Base-by-base conservation (phyloP, 2,329 filamentous ascomycete genomes). In the Pyrenophora teres region DNA sequence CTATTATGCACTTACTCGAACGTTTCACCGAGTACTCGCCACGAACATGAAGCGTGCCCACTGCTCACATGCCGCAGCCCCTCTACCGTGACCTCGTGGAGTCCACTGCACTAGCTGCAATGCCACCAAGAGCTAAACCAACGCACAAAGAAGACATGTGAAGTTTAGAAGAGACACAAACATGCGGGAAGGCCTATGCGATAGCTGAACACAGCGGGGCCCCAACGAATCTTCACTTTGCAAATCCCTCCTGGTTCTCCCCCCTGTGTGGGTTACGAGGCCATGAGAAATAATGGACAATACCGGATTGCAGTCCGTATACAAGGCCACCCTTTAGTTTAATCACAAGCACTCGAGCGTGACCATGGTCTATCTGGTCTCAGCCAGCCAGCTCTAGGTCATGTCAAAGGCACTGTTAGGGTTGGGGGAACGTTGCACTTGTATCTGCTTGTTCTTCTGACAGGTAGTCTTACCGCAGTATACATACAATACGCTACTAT, bases 371-470 rank as follows among this genome's bases (percentile, higher is more conserved):
- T 52, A 10, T 31, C 25, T 18, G 23, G 18, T 23, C 13, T 12
- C 16, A 18, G 39, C n/a, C 15, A 13, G 19, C 27, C 18, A 18
- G 13, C 18, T 39, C 7, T 21, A 27, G 18, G 10, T 25, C 10
- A 9, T 36, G 16, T 37, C 27, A 15, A 49, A 13, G 35, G 10
- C 30, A 27, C 12, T 31, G 18, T 23, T 12, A 23, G 35, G 21
- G 27, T 21, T 23, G 9, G 31, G 8, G 50, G 21, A 52, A 52
- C 50, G 45, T 52, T 46, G 31, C 36, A 52, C 45, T 43, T 52
- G 50, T 39, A 33, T 21, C 23, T 40, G n/a, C 18, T 49, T 35
- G 27, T 52, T 41, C 33, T 12, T 39, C 43, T 49, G 50, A 52
- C 46, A 52, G 40, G 23, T 19, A 30, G 30, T 44, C 38, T 33